A percentile compares a stretch with the other conserved stretches of the same genome.
Conservation (phyloP, 345 rosid genomes). For the Viola odorata region DNA sequence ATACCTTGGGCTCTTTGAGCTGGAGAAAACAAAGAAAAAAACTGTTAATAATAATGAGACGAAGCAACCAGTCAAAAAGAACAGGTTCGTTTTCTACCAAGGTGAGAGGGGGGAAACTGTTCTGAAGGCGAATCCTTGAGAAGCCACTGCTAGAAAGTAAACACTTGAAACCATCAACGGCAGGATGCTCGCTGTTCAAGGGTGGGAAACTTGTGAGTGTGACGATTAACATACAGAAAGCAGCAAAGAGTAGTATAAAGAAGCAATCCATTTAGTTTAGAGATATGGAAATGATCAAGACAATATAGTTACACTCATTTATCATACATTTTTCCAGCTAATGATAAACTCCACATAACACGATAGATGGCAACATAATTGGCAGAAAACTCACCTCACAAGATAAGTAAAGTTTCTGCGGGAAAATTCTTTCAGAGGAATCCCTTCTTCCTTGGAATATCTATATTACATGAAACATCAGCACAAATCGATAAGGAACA, state of each 20-base stretch:
- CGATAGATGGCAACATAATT: no score
- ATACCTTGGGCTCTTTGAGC: slow-evolving; percentile 69
- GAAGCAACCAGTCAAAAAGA: background rate
- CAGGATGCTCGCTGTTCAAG: slow-evolving; percentile 57
- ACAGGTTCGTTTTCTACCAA: slow-evolving; percentile 38
- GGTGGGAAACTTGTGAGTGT: background rate
- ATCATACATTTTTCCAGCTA: no score
- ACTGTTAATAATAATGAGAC: background rate
- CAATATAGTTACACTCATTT: no score
- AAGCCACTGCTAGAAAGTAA: slow-evolving; percentile 58
- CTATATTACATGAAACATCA: slow-evolving; percentile 31
- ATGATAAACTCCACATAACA: no score
- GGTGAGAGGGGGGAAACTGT: slow-evolving; percentile 47
- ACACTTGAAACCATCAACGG: slow-evolving; percentile 65
- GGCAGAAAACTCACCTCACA: slow-evolving; percentile 45
- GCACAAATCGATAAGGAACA: background rate
- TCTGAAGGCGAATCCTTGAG: slow-evolving; percentile 47
- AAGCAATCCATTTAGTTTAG: no score
- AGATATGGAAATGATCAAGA: no score
- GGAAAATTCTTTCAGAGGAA: slow-evolving; percentile 41
- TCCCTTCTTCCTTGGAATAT: slow-evolving; percentile 92
- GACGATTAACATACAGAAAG: background rate
- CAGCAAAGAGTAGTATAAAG: no score
- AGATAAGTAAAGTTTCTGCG: slow-evolving; percentile 72
- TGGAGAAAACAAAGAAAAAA: slow-evolving; percentile 24